These are phyloP conservation scores for Clonostachys byssicola DNA, from an alignment of 2,329 filamentous ascomycete genomes.

Conservation along the genomic window DNA sequence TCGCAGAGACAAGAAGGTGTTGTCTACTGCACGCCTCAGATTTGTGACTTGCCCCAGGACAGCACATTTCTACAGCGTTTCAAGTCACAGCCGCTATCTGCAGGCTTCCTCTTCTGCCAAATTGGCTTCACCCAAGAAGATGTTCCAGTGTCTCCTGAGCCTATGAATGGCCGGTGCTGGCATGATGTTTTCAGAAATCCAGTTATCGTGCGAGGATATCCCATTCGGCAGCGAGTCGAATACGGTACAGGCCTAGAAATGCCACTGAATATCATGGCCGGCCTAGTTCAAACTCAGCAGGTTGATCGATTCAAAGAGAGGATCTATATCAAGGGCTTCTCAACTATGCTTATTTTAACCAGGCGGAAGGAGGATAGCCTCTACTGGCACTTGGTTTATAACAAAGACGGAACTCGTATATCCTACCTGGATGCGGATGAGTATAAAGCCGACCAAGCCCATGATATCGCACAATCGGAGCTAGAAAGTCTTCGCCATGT, in stretches of 20 bases:
- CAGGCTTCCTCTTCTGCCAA: too few relatives aligned
- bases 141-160: too few relatives aligned
- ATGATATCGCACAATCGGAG: neutral
- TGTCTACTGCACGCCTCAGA: too few relatives aligned
- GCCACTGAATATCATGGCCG: neutral
- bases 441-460: neutral
- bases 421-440: neutral
- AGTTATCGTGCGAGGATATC: neutral
- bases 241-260: neutral
- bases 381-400: neutral
- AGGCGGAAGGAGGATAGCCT: too few relatives aligned
- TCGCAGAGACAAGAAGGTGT: too few relatives aligned
- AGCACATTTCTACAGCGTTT: too few relatives aligned
- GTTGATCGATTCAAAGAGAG: neutral
- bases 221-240: neutral
- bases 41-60: too few relatives aligned
- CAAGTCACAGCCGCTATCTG: too few relatives aligned
- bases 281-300: neutral
- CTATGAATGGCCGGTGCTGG: neutral
- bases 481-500: neutral
- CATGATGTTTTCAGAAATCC: neutral
- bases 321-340: neutral
- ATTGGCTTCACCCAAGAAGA: too few relatives aligned
- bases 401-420: neutral
- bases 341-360: neutral